Evolutionary conservation across 306 rosid species (phyloP), one percentile per base, ranked within the genome.

Genomic region (Hylodesmum podocarpum): DNA sequence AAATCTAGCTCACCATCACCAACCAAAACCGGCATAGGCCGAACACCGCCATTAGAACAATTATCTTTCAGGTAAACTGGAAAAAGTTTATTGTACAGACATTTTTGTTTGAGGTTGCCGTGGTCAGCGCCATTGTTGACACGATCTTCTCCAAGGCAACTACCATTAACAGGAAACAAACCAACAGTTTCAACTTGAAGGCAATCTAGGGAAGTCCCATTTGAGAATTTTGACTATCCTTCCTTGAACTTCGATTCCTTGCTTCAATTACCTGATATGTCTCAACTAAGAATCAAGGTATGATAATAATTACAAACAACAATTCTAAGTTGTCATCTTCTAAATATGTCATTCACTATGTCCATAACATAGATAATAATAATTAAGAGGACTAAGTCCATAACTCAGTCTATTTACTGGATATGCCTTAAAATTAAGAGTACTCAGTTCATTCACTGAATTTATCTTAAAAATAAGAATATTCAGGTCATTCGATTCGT

Each of bases 1-100:
- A 91, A 78, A 87, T 91, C 93, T 77, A 89, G 36, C 9, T 79
- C 87, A 46, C 86, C 84, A 65, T 87, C 86, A 22, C 88, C 93
- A 93, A 91, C 85, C n/a, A n/a, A n/a, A n/a, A n/a, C n/a, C n/a
- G n/a, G n/a, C n/a, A n/a, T n/a, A n/a, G n/a, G n/a, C n/a, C 93
- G 79, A 70, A 59, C 34, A 61, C 58, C 18, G 51, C 90, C 93
- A 27, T 67, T 67, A 64, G 58, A 78, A 59, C 68, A 62, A 66
- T 57, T 72, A 66, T 88, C 90, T 81, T 85, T 72, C 13, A 88
- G 64, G 71, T 85, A 88, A 81, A 71, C 62, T n/a, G 82, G 65
- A 43, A 93, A 70, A 47, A 85, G 68, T 44, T 79, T 78, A 77
- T 88, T 68, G 81, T 91, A 93, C 77, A 83, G 74, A 73, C 76